Conservation (phyloP, 164 flowering plant species). For the Dillenia turbinata region DNA sequence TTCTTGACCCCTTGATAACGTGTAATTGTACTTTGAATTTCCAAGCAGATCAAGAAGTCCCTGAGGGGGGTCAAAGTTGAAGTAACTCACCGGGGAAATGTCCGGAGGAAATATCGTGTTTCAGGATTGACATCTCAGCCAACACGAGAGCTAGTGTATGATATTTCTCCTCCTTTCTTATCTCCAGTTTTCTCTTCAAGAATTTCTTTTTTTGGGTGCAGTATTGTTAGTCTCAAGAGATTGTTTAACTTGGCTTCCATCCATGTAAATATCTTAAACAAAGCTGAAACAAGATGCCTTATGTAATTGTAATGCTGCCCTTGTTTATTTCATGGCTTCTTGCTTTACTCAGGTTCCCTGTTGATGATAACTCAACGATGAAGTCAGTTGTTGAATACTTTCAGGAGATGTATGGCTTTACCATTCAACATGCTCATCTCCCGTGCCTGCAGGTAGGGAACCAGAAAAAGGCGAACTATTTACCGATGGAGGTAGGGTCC, state of each 20-base stretch:
- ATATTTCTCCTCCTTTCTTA: not conserved
- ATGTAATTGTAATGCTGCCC: too few species aligned
- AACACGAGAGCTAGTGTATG: conserved; percentile 77
- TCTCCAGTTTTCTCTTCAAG: not conserved
- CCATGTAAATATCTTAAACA: too few species aligned
- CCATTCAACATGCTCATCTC: conserved; percentile 56
- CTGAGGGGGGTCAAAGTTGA: conserved; percentile 84
- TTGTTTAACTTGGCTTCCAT: too few species aligned
- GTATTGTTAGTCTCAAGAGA: not conserved
- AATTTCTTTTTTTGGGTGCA: not conserved
- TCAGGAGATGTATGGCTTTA: conserved; percentile 68
- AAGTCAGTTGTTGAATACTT: conserved; percentile 67
- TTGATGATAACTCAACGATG: conserved; percentile 55
- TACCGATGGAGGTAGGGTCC: conserved; percentile 66
- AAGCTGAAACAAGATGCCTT: too few species aligned
- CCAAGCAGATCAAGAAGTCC: conserved; percentile 61
- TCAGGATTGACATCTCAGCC: conserved; percentile 81
- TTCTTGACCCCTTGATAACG: not conserved
- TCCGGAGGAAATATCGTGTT: conserved; percentile 74
- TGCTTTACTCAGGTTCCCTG: conserved; percentile 43
- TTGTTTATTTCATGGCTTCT: too few species aligned
- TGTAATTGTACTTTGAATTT: not conserved
- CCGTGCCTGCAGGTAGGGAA: conserved; percentile 73
- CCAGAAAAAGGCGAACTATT: conserved; percentile 65
- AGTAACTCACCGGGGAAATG: conserved; percentile 73